Evolutionary conservation across 139 green algal genomes (phyloP), one percentile per base, ranked within the genome.

Genomic region (Deuterostichococcus epilithicus): DNA sequence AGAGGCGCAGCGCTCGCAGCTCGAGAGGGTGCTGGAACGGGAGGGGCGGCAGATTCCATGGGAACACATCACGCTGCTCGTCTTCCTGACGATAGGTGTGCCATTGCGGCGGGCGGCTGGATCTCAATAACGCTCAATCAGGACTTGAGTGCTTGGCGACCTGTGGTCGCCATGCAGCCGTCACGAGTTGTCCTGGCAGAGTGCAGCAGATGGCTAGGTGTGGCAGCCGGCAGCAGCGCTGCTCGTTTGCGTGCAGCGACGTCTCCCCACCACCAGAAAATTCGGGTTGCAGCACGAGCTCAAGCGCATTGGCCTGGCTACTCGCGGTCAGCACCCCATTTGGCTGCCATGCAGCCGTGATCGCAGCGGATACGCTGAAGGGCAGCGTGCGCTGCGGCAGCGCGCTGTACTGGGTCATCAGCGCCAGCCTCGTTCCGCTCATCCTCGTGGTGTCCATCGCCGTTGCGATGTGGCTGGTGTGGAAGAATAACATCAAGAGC

Each of bases 371-470:
- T 59, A 28, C 75, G 2, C 13, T 68, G 20, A 85, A 85, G 66
- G 23, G 45, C 20, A 37, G 44, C 2, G 59, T 84, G 15, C n/a
- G 20, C 2, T 92, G 88, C 73, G 83, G 81, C 1, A 86, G 79
- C 0, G n/a, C 73, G 6, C 6, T 26, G 20, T 92, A 90, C 76
- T 91, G 86, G 88, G 33, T 78, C 15, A 67, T 84, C 1, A 82
- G 81, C 65, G 66, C 83, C 15, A 83, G 84, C 2, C 47, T 90
- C 28, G 42, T 86, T 3, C 88, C 86, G 0, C 37, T 84, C 39
- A 78, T 78, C 18, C 42, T 81, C 2, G 34, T 80, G 1, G 39
- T 85, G 1, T 63, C 52, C 52, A 20, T 20, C 52, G 18, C 10
- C 52, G 52, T 63, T 63, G 52, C 52, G 3, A 13, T 13, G 52